phyloP scores from a whole-genome alignment of 2,329 filamentous ascomycete species.

The Colletotrichum paranaense region DNA sequence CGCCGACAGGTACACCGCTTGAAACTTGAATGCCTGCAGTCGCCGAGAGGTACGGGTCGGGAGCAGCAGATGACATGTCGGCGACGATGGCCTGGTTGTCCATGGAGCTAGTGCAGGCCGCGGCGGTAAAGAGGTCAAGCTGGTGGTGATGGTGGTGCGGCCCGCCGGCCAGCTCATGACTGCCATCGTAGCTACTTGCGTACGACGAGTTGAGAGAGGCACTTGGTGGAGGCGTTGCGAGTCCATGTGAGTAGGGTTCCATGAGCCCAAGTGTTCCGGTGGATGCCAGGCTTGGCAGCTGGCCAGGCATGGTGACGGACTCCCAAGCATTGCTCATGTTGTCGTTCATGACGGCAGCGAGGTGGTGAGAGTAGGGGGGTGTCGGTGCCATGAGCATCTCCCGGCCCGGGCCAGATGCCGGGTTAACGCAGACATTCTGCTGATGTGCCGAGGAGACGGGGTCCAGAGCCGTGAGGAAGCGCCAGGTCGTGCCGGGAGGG shows the following conservation, averaged over 20 bases:
- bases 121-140: slow-evolving; percentile 32
- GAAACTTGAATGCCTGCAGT: slow-evolving; percentile 37
- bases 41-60: slow-evolving; percentile 35
- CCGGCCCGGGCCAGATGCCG: slow-evolving; percentile 39
- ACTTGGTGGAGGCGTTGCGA: slow-evolving; percentile 68
- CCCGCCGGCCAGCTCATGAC: slow-evolving; percentile 27
- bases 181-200: slow-evolving; percentile 56
- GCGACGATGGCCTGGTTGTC: slow-evolving; percentile 36
- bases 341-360: slow-evolving; percentile 68
- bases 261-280: slow-evolving; percentile 54
- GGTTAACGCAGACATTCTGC: slow-evolving; percentile 51
- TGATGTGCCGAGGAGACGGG: slow-evolving; percentile 70
- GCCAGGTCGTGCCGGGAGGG: slow-evolving; percentile 67
- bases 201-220: slow-evolving; percentile 62
- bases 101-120: slow-evolving; percentile 34
- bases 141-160: slow-evolving; percentile 37
- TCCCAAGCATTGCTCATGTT: slow-evolving; percentile 64
- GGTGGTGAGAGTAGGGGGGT: slow-evolving; percentile 56
- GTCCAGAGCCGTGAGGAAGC: slow-evolving; percentile 71
- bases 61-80: slow-evolving; percentile 28
- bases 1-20: slow-evolving; percentile 31
- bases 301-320: slow-evolving; percentile 44
- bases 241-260: slow-evolving; percentile 63
- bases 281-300: slow-evolving; percentile 47
- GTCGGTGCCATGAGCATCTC: slow-evolving; percentile 66